These are phyloP conservation scores for Geotrichum phurueaensis DNA, from an alignment of 1,139 yeast genomes.

Conservation along the genomic window DNA sequence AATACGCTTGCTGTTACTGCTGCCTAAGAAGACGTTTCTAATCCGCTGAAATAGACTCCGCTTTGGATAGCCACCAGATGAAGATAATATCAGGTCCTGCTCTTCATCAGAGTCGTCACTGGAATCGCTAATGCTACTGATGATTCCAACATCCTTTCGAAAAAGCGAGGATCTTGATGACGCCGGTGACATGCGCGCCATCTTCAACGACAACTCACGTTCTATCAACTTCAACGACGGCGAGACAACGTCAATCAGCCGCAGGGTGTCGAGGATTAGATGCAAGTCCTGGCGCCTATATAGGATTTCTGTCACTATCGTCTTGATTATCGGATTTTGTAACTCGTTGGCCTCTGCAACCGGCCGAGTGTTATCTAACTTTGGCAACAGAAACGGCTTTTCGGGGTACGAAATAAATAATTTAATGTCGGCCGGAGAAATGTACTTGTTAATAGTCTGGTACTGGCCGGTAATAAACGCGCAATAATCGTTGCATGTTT, in stretches of 20 bases:
- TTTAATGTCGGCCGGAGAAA: slow-evolving; percentile 7
- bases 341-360: slow-evolving; percentile 1
- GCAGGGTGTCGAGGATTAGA: slow-evolving; percentile 9
- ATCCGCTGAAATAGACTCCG: background rate
- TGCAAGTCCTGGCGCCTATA: slow-evolving; percentile 14
- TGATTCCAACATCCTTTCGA: background rate
- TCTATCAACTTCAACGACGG: background rate
- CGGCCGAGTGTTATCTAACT: background rate
- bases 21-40: background rate
- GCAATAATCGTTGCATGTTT: slow-evolving; percentile 9
- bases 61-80: background rate
- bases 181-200: background rate
- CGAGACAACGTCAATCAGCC: slow-evolving; percentile 10
- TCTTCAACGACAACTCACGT: background rate
- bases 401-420: slow-evolving; percentile 1
- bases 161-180: background rate
- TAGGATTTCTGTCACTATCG: slow-evolving; percentile 12
- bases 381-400: slow-evolving; percentile 2
- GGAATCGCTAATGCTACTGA: background rate
- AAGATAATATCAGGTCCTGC: background rate
- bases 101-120: background rate
- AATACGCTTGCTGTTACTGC: background rate
- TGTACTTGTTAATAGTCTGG: slow-evolving; percentile 9
- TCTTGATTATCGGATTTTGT: slow-evolving; percentile 2
- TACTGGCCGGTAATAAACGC: slow-evolving; percentile 11